A percentile compares a stretch with the other conserved stretches of the same genome.
These are phyloP conservation scores for Vaccinium vitisidaea DNA, from an alignment of 148 eudicot species.

Conservation along the genomic window DNA sequence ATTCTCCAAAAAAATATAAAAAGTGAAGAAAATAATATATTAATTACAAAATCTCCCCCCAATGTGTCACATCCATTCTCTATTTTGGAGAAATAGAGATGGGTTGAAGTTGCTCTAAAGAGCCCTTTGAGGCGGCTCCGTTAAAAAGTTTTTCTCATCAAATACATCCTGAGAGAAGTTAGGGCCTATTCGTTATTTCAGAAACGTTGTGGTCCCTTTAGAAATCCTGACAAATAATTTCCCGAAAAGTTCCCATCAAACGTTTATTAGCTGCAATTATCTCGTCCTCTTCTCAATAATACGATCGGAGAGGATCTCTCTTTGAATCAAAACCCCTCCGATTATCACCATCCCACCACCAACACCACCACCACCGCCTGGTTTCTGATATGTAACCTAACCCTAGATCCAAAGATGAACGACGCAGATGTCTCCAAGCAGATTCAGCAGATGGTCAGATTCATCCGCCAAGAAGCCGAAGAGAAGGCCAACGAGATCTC, in stretches of 20 bases:
- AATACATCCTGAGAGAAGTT: neutral
- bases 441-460: slow-evolving; percentile 91
- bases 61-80: no score
- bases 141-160: no score
- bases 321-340: neutral
- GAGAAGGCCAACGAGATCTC: slow-evolving; percentile 89
- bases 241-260: neutral
- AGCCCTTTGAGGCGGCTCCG: no score
- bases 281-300: slow-evolving; percentile 11
- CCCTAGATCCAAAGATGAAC: slow-evolving; percentile 54
- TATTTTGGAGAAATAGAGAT: no score
- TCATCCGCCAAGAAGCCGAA: slow-evolving; percentile 89
- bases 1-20: no score
- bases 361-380: neutral
- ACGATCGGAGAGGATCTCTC: neutral
- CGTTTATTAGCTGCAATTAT: slow-evolving; percentile 8
- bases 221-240: neutral
- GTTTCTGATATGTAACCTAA: neutral
- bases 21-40: no score
- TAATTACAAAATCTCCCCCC: no score
- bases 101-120: no score
- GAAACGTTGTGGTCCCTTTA: neutral
- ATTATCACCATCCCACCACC: neutral
- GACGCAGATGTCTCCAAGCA: slow-evolving; percentile 79
- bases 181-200: neutral